phyloP scores from a whole-genome alignment of 179 eudicot genomes.

The Heliamphora pulchella region DNA sequence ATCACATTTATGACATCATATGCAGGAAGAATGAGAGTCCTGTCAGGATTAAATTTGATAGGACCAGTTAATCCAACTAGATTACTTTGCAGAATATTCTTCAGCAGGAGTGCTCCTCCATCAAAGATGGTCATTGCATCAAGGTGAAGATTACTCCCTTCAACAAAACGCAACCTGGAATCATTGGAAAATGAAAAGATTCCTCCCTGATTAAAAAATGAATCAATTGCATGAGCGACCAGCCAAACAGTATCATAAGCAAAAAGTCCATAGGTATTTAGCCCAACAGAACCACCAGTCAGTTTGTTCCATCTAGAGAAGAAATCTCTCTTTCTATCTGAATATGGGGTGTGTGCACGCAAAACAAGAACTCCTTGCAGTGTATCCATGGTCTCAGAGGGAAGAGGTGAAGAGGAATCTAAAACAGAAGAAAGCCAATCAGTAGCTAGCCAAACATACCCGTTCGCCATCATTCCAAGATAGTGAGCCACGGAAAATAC shows the following conservation, averaged over 20 bases:
- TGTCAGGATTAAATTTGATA: constrained; percentile 35
- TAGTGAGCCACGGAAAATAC: constrained; percentile 46
- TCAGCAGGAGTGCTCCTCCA: constrained; percentile 49
- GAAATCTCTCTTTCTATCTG: constrained; percentile 43
- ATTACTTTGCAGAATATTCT: constrained; percentile 36
- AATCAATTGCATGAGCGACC: constrained; percentile 57
- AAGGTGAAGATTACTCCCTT: constrained; percentile 32
- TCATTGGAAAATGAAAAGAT: constrained; percentile 50
- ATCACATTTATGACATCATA: constrained; percentile 65
- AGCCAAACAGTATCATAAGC: constrained; percentile 85
- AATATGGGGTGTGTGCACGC: constrained; percentile 50
- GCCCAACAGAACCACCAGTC: constrained; percentile 37
- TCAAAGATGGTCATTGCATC: constrained; percentile 50
- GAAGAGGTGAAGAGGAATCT: constrained; percentile 48
- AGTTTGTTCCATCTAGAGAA: constrained; percentile 51
- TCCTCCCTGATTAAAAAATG: constrained; percentile 51
- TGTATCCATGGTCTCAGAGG: constrained; percentile 19
- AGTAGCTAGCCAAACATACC: constrained; percentile 81
- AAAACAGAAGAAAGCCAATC: constrained; percentile 61
- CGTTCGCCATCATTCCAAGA: constrained; percentile 57
- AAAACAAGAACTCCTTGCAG: constrained; percentile 62
- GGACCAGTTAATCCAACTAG: constrained; percentile 62
- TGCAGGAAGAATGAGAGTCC: constrained; percentile 42
- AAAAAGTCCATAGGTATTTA: constrained; percentile 54
- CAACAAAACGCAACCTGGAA: constrained; percentile 21